phyloP scores from a whole-genome alignment of 1,139 yeast genomes.

The Saccharomycopsis hybrid region DNA sequence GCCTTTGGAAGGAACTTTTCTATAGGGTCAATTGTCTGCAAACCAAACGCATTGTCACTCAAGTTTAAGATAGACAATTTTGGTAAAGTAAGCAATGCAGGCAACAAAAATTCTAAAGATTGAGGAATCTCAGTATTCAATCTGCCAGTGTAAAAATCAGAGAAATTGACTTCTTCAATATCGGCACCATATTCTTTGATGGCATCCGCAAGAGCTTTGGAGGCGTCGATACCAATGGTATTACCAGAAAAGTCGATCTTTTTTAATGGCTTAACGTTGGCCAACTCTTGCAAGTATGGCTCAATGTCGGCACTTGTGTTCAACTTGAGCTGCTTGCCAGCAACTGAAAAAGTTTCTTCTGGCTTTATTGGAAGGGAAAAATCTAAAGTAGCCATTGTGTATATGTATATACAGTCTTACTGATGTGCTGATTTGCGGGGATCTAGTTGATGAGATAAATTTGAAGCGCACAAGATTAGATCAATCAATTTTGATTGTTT shows the following conservation, averaged over 20 bases:
- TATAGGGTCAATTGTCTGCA: slow-evolving; percentile 87
- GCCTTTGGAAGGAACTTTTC: slow-evolving; percentile 74
- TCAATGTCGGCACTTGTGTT: slow-evolving; percentile 67
- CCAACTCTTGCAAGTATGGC: slow-evolving; percentile 52
- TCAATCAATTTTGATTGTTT: no score
- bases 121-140: slow-evolving; percentile 91
- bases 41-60: slow-evolving; percentile 94
- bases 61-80: slow-evolving; percentile 69
- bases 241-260: slow-evolving; percentile 84
- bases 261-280: slow-evolving; percentile 37
- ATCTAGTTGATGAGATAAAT: no score
- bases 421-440: no score
- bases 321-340: slow-evolving; percentile 74
- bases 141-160: slow-evolving; percentile 92
- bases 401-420: neutral
- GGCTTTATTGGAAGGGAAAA: slow-evolving; percentile 29
- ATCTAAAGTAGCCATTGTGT: slow-evolving; percentile 31
- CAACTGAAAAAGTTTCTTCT: slow-evolving; percentile 45
- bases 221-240: slow-evolving; percentile 89
- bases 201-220: slow-evolving; percentile 62
- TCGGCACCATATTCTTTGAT: slow-evolving; percentile 36
- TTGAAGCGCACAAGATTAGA: no score
- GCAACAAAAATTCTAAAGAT: slow-evolving; percentile 65
- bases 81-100: slow-evolving; percentile 63
- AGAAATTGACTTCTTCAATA: slow-evolving; percentile 66